phyloP scores from a whole-genome alignment of 306 rosid species.

The Glycine soja region DNA sequence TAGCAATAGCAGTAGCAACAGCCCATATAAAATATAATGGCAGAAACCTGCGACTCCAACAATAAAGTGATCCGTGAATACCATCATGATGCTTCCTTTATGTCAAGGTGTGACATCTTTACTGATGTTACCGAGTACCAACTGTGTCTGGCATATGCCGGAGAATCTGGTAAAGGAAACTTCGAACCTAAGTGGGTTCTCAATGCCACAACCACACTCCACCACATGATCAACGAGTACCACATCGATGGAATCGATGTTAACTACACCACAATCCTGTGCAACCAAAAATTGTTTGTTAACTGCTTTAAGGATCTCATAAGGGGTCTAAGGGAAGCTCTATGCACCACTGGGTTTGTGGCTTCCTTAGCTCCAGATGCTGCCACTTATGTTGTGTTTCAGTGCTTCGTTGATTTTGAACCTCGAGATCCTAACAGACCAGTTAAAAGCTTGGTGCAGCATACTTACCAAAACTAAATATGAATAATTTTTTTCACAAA shows the following conservation, averaged over 20 bases:
- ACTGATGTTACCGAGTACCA: neutral
- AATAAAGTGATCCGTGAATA: neutral
- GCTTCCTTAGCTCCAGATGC: neutral
- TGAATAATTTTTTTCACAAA: too few relatives aligned
- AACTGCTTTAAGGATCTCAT: conserved; percentile 39
- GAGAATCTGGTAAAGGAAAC: neutral
- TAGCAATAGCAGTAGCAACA: too few relatives aligned
- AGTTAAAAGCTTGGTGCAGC: neutral
- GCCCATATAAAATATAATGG: too few relatives aligned
- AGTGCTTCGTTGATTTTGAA: too few relatives aligned
- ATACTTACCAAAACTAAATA: too few relatives aligned
- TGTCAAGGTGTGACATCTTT: neutral
- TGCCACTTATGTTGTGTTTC: neutral
- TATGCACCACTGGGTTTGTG: neutral
- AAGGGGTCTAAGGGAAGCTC: conserved; percentile 18
- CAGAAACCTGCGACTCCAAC: too few relatives aligned
- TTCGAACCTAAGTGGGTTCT: conserved; percentile 11
- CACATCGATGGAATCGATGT: conserved; percentile 44
- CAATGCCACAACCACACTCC: conserved; percentile 47
- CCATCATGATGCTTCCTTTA: neutral
- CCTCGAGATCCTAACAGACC: too few relatives aligned
- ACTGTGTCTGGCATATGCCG: neutral
- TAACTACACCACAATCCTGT: conserved; percentile 28
- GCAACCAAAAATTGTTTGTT: neutral
- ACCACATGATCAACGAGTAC: neutral